A percentile compares a stretch with the other conserved stretches of the same genome.
Conservation (phyloP, 2,329 filamentous ascomycete species). For the Monilinia laxa region DNA sequence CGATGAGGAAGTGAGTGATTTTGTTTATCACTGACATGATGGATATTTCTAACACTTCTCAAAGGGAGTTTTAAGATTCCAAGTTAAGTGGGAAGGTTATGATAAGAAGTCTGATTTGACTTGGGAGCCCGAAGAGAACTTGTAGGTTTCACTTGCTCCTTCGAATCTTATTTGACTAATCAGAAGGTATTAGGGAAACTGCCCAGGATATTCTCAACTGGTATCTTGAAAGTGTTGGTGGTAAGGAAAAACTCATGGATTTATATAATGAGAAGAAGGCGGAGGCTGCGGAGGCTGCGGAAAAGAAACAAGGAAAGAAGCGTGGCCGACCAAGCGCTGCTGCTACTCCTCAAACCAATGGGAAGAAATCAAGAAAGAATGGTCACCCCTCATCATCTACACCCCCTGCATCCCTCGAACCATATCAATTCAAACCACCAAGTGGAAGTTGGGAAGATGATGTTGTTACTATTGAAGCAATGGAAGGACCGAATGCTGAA, state of each 20-base stretch:
- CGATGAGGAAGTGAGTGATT: conserved; percentile 50
- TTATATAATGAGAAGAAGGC: conserved; percentile 45
- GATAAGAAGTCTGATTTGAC: conserved; percentile 68
- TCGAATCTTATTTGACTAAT: conserved; percentile 24
- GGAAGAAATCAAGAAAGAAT: conserved; percentile 37
- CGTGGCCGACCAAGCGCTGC: conserved; percentile 50
- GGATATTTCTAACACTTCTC: conserved; percentile 18
- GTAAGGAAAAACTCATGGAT: conserved; percentile 55
- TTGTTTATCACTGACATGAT: neutral
- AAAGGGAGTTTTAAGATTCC: conserved; percentile 55
- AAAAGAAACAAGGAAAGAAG: conserved; percentile 58
- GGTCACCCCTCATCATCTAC: conserved; percentile 34
- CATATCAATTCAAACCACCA: conserved; percentile 61
- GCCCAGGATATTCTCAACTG: conserved; percentile 60
- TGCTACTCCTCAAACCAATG: conserved; percentile 28
- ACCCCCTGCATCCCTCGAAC: conserved; percentile 47
- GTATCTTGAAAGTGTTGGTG: conserved; percentile 64
- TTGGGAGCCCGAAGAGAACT: conserved; percentile 76
- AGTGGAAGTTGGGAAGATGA: conserved; percentile 75
- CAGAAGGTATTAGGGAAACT: conserved; percentile 48
- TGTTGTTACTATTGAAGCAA: conserved; percentile 68
- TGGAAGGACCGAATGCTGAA: conserved; percentile 62
- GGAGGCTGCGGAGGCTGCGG: conserved; percentile 27
- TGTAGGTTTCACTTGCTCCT: conserved; percentile 46
- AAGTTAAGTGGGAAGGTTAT: conserved; percentile 81